Conservation (phyloP, 192 early-diverging fungal species). For the Coemansia javaensis region DNA sequence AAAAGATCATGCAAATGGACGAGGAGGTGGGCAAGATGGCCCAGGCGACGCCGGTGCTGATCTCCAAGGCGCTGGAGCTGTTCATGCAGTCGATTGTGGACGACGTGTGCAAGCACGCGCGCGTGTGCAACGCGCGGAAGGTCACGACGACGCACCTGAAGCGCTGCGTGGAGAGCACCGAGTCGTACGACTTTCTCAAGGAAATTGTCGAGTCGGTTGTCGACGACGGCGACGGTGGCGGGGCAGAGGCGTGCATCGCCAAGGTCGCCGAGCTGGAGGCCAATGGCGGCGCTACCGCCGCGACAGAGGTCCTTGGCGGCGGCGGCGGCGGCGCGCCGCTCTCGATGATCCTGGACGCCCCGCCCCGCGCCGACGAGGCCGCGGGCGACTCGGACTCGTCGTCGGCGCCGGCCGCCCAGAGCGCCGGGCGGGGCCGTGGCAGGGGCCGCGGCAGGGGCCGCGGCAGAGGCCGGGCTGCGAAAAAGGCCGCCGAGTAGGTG, state of each 20-base stretch:
- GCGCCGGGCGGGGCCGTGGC: constrained; percentile 28
- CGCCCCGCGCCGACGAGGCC: constrained; percentile 21
- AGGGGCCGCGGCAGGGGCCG: constrained; percentile 32
- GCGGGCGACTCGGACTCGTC: constrained; percentile 16
- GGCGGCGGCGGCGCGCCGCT: constrained; percentile 48
- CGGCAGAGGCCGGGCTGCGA: constrained; percentile 19
- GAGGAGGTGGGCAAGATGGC: constrained; percentile 99
- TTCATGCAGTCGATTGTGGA: constrained; percentile 93
- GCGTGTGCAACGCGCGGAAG: constrained; percentile 72
- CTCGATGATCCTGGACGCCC: constrained; percentile 39
- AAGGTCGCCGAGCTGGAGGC: constrained; percentile 37
- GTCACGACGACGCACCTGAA: constrained; percentile 81
- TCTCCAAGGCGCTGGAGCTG: constrained; percentile 83
- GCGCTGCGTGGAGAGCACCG: constrained; percentile 69
- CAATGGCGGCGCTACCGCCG: neutral
- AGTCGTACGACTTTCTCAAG: constrained; percentile 91
- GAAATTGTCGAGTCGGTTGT: constrained; percentile 79
- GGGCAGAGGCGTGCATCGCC: constrained; percentile 32
- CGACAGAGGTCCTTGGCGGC: constrained; percentile 23
- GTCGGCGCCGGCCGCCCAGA: constrained; percentile 3
- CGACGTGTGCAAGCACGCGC: constrained; percentile 77
- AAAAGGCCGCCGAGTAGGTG: neutral
- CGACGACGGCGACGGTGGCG: constrained; percentile 57
- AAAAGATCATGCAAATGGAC: constrained; percentile 99
- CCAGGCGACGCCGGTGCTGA: constrained; percentile 91